Conservation (phyloP, 73 alveolate genomes). For the Paraurostyla sp. region DNA sequence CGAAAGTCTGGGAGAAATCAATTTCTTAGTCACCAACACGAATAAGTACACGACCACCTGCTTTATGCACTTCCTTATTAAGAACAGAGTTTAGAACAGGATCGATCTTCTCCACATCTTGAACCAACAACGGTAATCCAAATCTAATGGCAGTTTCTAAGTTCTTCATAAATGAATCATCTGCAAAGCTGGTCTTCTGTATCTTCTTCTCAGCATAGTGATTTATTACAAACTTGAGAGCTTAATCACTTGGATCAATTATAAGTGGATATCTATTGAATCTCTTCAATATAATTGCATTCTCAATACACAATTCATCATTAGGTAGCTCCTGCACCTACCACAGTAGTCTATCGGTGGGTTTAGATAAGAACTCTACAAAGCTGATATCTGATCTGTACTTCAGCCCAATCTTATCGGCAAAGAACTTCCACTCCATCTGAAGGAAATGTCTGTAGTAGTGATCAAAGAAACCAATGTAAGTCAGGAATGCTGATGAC, state of each 20-base stretch:
- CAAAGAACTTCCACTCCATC: constrained; percentile 84
- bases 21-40: constrained; percentile 99
- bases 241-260: constrained; percentile 99
- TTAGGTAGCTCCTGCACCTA: constrained; percentile 95
- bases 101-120: constrained; percentile 99
- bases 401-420: constrained; percentile 79
- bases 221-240: constrained; percentile 82
- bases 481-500: constrained; percentile 97
- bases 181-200: constrained; percentile 97
- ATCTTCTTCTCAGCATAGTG: constrained; percentile 91
- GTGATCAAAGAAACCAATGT: constrained; percentile 99
- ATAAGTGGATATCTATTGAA: constrained; percentile 98
- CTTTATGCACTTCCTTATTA: constrained; percentile 98
- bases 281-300: constrained; percentile 97
- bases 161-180: constrained; percentile 96
- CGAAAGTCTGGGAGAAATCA: constrained; percentile 98
- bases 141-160: constrained; percentile 99
- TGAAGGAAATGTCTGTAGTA: constrained; percentile 85
- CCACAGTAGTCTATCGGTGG: constrained; percentile 98
- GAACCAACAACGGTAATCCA: constrained; percentile 98
- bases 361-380: constrained; percentile 97
- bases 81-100: constrained; percentile 98
- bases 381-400: constrained; percentile 87
- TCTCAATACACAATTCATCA: constrained; percentile 98
- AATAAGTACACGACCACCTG: constrained; percentile 98